Evolutionary conservation across 495 filamentous ascomycete species (phyloP).

Genomic region (Cryomyces minteri): DNA sequence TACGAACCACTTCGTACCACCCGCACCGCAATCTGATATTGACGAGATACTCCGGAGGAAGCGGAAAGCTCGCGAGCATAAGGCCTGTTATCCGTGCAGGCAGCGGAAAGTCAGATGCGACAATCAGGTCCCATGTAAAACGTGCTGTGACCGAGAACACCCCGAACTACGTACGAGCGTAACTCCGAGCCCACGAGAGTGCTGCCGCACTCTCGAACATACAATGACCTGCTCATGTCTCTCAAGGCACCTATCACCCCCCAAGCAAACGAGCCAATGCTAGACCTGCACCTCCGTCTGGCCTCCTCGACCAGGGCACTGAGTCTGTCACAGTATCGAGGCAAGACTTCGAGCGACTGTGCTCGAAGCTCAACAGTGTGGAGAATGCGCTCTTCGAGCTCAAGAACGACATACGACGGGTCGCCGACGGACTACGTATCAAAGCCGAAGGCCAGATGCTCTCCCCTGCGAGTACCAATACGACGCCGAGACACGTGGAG

Average conservation of each 20-base stretch:
- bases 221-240: too few species aligned
- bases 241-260: conserved; percentile 7
- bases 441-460: conserved; percentile 7
- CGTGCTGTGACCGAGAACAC: conserved; percentile 18
- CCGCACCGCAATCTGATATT: conserved; percentile 12
- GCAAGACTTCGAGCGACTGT: conserved; percentile 20
- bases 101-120: conserved; percentile 22
- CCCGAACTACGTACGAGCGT: conserved; percentile 18
- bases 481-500: too few species aligned
- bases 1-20: too few species aligned
- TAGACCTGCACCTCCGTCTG: not conserved
- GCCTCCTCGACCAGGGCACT: conserved; percentile 7
- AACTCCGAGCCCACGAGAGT: too few species aligned
- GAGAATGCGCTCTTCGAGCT: conserved; percentile 18
- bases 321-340: conserved; percentile 16
- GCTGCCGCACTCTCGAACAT: too few species aligned
- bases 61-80: conserved; percentile 23
- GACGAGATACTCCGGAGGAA: conserved; percentile 23
- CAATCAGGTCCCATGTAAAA: conserved; percentile 14
- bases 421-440: conserved; percentile 6
- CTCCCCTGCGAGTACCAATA: conserved; percentile 5
- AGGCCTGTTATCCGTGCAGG: conserved; percentile 24
- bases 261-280: conserved; percentile 14
- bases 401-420: conserved; percentile 12
- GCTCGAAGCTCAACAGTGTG: conserved; percentile 19